Evolutionary conservation across 2,329 filamentous ascomycete genomes (phyloP).

Genomic region (Tolypocladium sp.): DNA sequence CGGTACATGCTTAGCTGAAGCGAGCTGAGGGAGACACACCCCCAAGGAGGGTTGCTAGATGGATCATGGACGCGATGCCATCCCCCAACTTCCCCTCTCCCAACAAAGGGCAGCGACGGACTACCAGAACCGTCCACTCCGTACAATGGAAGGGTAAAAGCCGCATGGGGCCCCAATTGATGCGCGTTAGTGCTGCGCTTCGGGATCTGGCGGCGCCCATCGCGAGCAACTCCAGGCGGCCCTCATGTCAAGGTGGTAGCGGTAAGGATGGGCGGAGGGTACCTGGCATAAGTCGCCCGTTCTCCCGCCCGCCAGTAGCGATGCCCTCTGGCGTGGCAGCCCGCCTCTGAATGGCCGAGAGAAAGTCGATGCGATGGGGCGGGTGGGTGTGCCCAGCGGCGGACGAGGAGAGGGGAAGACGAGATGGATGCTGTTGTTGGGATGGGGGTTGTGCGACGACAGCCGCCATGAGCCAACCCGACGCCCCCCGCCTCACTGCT

Average conservation of each 20-base stretch:
- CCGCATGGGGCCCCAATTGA: background rate
- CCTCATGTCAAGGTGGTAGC: background rate
- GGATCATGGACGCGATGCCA: background rate
- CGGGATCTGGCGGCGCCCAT: background rate
- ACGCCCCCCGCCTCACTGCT: background rate
- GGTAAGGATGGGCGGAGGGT: constrained; percentile 2
- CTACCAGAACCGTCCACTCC: background rate
- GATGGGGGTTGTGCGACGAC: background rate
- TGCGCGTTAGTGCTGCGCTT: background rate
- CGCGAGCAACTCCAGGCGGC: background rate
- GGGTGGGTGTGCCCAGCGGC: background rate
- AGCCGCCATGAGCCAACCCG: constrained; percentile 1
- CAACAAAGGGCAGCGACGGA: background rate
- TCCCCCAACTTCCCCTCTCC: background rate
- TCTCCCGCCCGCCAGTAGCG: background rate
- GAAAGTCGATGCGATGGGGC: background rate
- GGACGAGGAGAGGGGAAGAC: background rate
- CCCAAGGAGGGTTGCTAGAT: background rate
- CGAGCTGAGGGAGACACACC: background rate
- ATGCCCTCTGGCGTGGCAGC: background rate
- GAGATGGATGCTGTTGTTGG: background rate
- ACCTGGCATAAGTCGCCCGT: constrained; percentile 5
- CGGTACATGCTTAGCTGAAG: background rate
- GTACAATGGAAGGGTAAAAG: too few species aligned
- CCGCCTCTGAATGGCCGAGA: background rate